These are phyloP conservation scores for Entomortierella parvispora DNA, from an alignment of 192 early-diverging fungal genomes.

Conservation along the genomic window DNA sequence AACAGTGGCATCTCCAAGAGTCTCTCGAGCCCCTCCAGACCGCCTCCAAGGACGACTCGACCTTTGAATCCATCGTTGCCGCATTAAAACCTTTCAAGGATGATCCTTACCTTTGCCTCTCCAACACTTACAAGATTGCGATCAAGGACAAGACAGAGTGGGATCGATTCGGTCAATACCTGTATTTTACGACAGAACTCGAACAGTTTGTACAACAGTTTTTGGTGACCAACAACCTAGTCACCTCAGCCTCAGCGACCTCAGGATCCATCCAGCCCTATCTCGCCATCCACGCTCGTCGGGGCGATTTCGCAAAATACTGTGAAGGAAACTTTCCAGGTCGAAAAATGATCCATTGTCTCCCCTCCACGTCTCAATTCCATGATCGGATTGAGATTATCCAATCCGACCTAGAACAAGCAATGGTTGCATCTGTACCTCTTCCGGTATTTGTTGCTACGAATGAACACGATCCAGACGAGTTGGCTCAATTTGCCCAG, in stretches of 20 bases:
- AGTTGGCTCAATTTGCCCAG: conserved; percentile 16
- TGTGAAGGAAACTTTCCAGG: conserved; percentile 17
- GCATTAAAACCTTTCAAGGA: background rate
- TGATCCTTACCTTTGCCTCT: conserved; percentile 25
- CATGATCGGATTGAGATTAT: conserved; percentile 4
- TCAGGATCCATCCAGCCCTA: background rate
- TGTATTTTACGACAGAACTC: conserved; percentile 22
- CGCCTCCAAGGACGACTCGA: conserved; percentile 1
- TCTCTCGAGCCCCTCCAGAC: background rate
- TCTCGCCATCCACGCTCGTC: conserved; percentile 27
- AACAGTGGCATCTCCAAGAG: conserved; percentile 25
- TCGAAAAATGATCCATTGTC: conserved; percentile 13
- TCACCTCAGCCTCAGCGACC: too few species aligned
- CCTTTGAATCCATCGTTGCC: conserved; percentile 9
- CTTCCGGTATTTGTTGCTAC: conserved; percentile 37
- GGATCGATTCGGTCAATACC: conserved; percentile 36
- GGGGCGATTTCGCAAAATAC: conserved; percentile 28
- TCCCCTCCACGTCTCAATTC: conserved; percentile 16
- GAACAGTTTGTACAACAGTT: conserved; percentile 18
- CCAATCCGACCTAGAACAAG: conserved; percentile 3
- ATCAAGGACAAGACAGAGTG: conserved; percentile 32
- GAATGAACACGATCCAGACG: conserved; percentile 17
- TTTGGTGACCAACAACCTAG: conserved; percentile 3
- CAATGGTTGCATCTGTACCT: background rate
- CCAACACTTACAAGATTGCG: conserved; percentile 29